Base-by-base conservation (phyloP, 1,284 basidiomycete genomes). In the Irpex sp. region DNA sequence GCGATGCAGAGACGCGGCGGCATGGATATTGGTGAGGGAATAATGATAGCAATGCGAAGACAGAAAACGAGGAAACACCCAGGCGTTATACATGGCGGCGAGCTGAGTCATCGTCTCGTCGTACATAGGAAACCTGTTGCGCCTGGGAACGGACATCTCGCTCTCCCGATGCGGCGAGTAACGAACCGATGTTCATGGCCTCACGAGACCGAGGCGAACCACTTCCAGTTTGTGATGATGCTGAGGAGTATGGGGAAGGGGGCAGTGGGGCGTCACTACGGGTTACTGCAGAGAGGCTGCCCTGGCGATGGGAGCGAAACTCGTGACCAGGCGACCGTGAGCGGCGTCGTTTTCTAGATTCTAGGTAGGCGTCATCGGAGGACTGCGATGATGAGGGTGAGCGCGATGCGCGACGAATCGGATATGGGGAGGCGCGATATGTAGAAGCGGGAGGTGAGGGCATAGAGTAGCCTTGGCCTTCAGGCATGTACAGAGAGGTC, bases 91-190 rank as follows among this genome's bases (percentile, higher is more conserved):
- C 21, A 35, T 54, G 53, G 6, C 53, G 53, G 53, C 53, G 53
- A 7, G 19, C 53, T 8, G 26, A 54, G 53, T 54, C 53, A 26
- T 54, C 53, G 11, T 54, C 53, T 54, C 53, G 53, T n/a, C 53
- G 53, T 35, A 35, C 53, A n/a, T 54, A 54, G 19, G 53, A 54
- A 13, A 54, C 53, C 13, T 26, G 26, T 33, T 21, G 53, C 8
- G 53, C 53, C 8, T 13, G 53, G 26, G 53, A 35, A 26, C 33
- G 53, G 9, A 54, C n/a, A n/a, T 54, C 26, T 15, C 53, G 53
- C 33, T 54, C 53, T 11, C n/a, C 19, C 26, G 53, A 59, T 35
- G 70, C 61, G 3, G 86, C 81, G 65, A 91, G 87, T 19, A 90
- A 76, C 17, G 72, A 70, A 60, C 72, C 73, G 57, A 75, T 75